Evolutionary conservation across 2,329 filamentous ascomycete genomes (phyloP).

Genomic region (Hortaea sp.): DNA sequence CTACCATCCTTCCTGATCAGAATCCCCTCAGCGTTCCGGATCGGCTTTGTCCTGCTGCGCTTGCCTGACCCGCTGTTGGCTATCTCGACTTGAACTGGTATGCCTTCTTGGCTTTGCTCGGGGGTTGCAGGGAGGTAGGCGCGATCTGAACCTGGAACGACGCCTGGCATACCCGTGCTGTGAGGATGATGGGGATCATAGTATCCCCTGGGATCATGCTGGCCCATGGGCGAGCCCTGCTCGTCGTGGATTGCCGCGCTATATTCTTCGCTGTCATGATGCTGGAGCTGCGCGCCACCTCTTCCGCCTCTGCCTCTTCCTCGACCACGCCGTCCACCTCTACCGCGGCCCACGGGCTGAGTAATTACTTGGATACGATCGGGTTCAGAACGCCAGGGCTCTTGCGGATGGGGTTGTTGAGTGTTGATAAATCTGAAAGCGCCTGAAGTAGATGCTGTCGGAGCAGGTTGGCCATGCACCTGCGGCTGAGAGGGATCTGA

Average conservation of each 20-base stretch:
- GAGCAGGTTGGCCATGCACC: conserved; percentile 12
- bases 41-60: conserved; percentile 41
- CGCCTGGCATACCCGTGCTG: no score
- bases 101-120: no score
- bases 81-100: no score
- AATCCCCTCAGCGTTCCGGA: conserved; percentile 40
- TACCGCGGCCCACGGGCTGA: conserved; percentile 17
- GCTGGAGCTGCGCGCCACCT: conserved; percentile 1
- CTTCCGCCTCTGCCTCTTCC: conserved; percentile 28
- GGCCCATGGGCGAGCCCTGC: no score
- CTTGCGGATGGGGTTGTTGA: conserved; percentile 18
- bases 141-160: no score
- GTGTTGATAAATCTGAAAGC: conserved; percentile 24
- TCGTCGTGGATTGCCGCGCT: no score
- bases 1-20: conserved; percentile 42
- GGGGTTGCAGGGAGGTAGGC: no score
- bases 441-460: conserved; percentile 9
- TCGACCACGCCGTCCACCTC: conserved; percentile 23
- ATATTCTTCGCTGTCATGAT: not conserved
- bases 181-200: not conserved
- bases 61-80: conserved; percentile 21
- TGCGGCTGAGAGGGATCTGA: conserved; percentile 19
- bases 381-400: conserved; percentile 19
- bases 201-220: not conserved
- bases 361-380: conserved; percentile 13